Conservation (phyloP, 2,329 filamentous ascomycete genomes). For the Orbilia quercus region DNA sequence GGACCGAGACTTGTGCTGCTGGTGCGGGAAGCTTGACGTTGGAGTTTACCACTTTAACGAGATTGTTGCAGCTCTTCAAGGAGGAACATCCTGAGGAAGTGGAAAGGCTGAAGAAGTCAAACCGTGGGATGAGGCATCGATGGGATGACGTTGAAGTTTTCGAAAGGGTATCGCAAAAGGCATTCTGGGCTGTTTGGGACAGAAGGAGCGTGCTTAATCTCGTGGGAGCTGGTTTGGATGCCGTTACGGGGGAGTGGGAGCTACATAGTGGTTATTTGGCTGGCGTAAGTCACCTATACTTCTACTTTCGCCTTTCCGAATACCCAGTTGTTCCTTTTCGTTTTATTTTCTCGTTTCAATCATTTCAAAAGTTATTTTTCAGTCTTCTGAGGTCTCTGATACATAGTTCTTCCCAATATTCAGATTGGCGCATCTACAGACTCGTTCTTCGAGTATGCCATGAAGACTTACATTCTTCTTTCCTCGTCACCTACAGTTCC, state of each 20-base stretch:
- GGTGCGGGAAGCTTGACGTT: slow-evolving; percentile 95
- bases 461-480: slow-evolving; percentile 91
- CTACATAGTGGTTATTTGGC: slow-evolving; percentile 43
- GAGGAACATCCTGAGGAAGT: slow-evolving; percentile 26
- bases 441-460: slow-evolving; percentile 97
- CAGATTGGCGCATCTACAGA: slow-evolving; percentile 92
- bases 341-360: neutral
- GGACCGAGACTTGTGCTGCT: slow-evolving; percentile 96
- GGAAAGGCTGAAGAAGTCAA: slow-evolving; percentile 10
- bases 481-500: slow-evolving; percentile 65
- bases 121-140: slow-evolving; percentile 20
- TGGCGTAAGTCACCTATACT: slow-evolving; percentile 35
- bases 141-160: slow-evolving; percentile 70
- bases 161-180: slow-evolving; percentile 86
- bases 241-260: slow-evolving; percentile 89
- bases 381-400: slow-evolving; percentile 46
- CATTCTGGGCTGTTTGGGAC: slow-evolving; percentile 98
- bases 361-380: slow-evolving; percentile 14
- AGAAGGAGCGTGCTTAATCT: slow-evolving; percentile 85
- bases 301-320: slow-evolving; percentile 34
- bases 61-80: slow-evolving; percentile 78
- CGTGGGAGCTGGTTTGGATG: slow-evolving; percentile 90
- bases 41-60: slow-evolving; percentile 89
- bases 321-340: slow-evolving; percentile 3
- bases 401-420: slow-evolving; percentile 52